Percentiles rank a stretch among this genome's conserved stretches.
These are phyloP conservation scores for Stenogyne calaminthoides DNA, from an alignment of 305 asterid species.

Conservation along the genomic window DNA sequence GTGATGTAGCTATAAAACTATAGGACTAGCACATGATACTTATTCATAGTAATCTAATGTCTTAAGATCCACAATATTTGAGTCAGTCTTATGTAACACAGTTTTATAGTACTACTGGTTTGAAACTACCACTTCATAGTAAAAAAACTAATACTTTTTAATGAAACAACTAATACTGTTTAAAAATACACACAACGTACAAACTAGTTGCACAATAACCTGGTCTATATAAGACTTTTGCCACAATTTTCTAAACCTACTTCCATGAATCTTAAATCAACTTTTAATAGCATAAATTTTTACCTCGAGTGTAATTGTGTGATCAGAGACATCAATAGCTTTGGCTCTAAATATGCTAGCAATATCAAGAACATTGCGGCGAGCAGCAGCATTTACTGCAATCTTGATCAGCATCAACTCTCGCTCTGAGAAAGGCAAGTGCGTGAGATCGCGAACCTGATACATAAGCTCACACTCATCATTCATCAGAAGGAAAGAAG, in stretches of 20 bases:
- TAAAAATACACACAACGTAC: too few species aligned
- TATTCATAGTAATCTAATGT: not conserved
- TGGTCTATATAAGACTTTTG: too few species aligned
- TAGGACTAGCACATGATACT: not conserved
- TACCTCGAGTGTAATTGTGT: constrained; percentile 93
- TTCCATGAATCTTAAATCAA: not conserved
- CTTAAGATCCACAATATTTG: not conserved
- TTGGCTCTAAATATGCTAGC: constrained; percentile 97
- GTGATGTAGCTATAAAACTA: not conserved
- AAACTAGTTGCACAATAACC: too few species aligned
- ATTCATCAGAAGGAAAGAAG: constrained; percentile 30
- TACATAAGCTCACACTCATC: constrained; percentile 27
- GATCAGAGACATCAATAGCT: constrained; percentile 96
- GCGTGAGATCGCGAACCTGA: constrained; percentile 88
- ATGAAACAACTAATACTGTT: too few species aligned
- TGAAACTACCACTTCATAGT: too few species aligned
- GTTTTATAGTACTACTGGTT: too few species aligned
- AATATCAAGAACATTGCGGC: constrained; percentile 90
- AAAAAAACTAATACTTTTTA: too few species aligned
- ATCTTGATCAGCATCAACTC: constrained; percentile 87
- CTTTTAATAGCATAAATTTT: constrained; percentile 21
- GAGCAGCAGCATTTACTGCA: constrained; percentile 87
- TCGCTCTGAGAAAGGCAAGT: constrained; percentile 87
- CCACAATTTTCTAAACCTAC: not conserved
- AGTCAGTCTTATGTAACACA: too few species aligned